Conservation (phyloP, 495 filamentous ascomycete species). For the Penicillium coprophilum region DNA sequence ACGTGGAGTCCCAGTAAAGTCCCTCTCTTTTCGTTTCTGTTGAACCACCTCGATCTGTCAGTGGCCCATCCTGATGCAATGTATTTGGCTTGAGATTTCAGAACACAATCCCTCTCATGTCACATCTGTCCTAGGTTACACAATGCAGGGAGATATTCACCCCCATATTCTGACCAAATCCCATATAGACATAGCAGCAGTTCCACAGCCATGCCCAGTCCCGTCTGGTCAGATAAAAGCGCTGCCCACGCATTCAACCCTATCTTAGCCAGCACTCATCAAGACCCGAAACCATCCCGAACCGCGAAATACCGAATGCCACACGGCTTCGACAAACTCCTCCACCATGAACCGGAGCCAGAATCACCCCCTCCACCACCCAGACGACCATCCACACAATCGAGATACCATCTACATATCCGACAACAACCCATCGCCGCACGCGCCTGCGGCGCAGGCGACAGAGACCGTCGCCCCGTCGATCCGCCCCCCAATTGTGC, state of each 20-base stretch:
- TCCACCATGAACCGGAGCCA: conserved; percentile 39
- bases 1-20: conserved; percentile 45
- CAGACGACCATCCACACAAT: conserved; percentile 22
- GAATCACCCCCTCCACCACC: conserved; percentile 26
- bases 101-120: neutral
- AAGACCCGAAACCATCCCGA: conserved; percentile 22
- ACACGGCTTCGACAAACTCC: conserved; percentile 43
- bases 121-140: conserved; percentile 10
- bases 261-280: conserved; percentile 7
- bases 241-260: conserved; percentile 20
- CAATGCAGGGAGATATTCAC: conserved; percentile 1
- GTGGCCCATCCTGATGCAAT: conserved; percentile 20
- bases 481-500: conserved; percentile 95
- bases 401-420: conserved; percentile 62
- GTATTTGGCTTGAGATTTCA: conserved; percentile 1
- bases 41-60: conserved; percentile 21
- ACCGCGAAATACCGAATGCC: conserved; percentile 35
- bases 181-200: conserved; percentile 35
- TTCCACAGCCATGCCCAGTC: conserved; percentile 36
- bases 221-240: conserved; percentile 37
- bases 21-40: conserved; percentile 25
- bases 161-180: conserved; percentile 6
- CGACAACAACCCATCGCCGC: conserved; percentile 91
- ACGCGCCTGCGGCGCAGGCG: conserved; percentile 90
- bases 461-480: conserved; percentile 88